A percentile compares a stretch with the other conserved stretches of the same genome.
Evolutionary conservation across 495 filamentous ascomycete genomes (phyloP).

Genomic region (Glarea lozoyensis): DNA sequence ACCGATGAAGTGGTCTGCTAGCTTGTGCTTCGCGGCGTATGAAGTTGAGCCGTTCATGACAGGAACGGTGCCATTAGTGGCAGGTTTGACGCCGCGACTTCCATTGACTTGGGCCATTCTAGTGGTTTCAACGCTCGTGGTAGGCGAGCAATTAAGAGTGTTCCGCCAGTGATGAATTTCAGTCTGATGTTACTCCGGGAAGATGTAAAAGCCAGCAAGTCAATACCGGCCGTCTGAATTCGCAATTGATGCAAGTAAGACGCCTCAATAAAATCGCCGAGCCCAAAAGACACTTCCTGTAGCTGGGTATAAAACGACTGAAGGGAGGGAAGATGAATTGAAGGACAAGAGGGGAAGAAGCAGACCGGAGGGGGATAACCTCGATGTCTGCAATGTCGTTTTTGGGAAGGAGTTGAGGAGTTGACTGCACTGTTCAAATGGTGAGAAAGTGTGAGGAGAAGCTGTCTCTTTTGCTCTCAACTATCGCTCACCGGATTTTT

Average conservation of each 20-base stretch:
- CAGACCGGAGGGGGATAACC: background rate
- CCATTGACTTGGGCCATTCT: slow-evolving; percentile 38
- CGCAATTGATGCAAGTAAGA: background rate
- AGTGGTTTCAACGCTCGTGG: slow-evolving; percentile 12
- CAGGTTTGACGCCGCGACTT: slow-evolving; percentile 12
- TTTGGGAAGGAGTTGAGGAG: no score
- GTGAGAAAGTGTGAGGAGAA: slow-evolving; percentile 7
- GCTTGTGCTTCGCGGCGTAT: slow-evolving; percentile 65
- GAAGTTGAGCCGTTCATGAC: slow-evolving; percentile 40
- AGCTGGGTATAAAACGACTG: slow-evolving; percentile 1
- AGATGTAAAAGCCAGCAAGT: background rate
- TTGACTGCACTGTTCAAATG: no score
- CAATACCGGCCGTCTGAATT: background rate
- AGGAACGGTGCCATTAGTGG: slow-evolving; percentile 30
- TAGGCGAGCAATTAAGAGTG: slow-evolving; percentile 14
- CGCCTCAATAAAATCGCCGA: background rate
- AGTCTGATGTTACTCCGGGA: background rate
- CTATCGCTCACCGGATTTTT: background rate
- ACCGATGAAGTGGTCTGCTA: slow-evolving; percentile 91
- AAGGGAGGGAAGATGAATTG: background rate
- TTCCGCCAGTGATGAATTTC: slow-evolving; percentile 13
- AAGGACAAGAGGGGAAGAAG: slow-evolving; percentile 1
- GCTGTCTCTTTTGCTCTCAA: background rate
- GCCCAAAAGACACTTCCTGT: background rate
- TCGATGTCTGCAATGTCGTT: no score